Evolutionary conservation across 441 rosid species (phyloP).

Genomic region (Omphalea diandra): DNA sequence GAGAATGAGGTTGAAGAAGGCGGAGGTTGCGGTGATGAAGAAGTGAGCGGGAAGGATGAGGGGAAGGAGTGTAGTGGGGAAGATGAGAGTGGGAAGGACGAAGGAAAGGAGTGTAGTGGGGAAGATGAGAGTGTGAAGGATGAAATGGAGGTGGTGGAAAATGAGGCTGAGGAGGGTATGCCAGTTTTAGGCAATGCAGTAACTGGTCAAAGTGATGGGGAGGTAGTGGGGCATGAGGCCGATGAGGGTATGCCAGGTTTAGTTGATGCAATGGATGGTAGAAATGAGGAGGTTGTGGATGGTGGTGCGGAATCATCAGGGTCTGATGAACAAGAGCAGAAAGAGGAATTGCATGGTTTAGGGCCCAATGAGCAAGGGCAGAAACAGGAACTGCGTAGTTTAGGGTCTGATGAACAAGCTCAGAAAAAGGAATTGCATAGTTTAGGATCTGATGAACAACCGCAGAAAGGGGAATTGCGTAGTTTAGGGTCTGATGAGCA

Average conservation of each 20-base stretch:
- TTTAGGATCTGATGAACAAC: conserved; percentile 12
- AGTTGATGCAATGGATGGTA: conserved; percentile 24
- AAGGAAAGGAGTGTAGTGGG: conserved; percentile 16
- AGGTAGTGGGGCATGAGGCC: conserved; percentile 23
- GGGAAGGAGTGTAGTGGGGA: conserved; percentile 26
- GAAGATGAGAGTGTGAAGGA: conserved; percentile 18
- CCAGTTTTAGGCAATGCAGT: conserved; percentile 5
- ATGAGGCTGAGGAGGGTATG: conserved; percentile 20
- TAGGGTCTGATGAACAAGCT: conserved; percentile 10
- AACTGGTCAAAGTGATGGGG: conserved; percentile 32
- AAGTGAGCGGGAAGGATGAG: conserved; percentile 33
- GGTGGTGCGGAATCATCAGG: conserved; percentile 17
- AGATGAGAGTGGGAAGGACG: conserved; percentile 36
- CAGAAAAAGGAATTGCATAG: too few species aligned
- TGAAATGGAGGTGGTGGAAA: conserved; percentile 18
- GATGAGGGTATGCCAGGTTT: conserved; percentile 15
- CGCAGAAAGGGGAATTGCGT: conserved; percentile 4
- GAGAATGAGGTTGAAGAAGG: conserved; percentile 31
- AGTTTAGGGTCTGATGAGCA: conserved; percentile 12
- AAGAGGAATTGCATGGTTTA: conserved; percentile 12
- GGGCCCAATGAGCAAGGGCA: conserved; percentile 9
- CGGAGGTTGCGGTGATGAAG: conserved; percentile 29
- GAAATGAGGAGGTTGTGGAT: conserved; percentile 29
- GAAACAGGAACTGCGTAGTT: too few species aligned
- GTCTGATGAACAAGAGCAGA: conserved; percentile 10